Evolutionary conservation across 129 eudicot species (phyloP).

Genomic region (Arctium minus): DNA sequence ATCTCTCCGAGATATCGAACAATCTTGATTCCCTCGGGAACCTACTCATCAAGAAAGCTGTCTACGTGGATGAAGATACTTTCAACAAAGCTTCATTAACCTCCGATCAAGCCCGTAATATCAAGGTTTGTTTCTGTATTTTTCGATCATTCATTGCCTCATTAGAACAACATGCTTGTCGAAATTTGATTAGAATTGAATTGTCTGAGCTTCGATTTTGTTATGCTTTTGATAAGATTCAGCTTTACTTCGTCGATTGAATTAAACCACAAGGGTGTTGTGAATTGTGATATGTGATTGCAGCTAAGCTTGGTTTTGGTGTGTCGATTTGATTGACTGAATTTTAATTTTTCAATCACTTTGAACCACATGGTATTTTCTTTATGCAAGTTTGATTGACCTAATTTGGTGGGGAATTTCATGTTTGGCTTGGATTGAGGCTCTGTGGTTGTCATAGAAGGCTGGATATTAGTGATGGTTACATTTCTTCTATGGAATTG

Average conservation of each 20-base stretch:
- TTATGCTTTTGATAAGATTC: slow-evolving; percentile 2
- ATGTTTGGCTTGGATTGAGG: slow-evolving; percentile 1
- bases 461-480: not conserved
- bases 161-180: not conserved
- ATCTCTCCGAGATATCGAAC: slow-evolving; percentile 69
- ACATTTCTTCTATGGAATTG: not conserved
- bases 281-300: not conserved
- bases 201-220: not conserved
- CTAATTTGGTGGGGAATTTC: slow-evolving; percentile 9
- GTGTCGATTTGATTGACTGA: not conserved
- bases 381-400: slow-evolving; percentile 6
- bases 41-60: slow-evolving; percentile 72
- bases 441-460: not conserved
- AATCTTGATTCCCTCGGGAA: slow-evolving; percentile 76
- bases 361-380: not conserved
- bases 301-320: not conserved
- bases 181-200: not conserved
- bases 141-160: not conserved
- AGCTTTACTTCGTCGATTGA: not conserved
- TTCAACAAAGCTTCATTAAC: slow-evolving; percentile 73
- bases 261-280: not conserved
- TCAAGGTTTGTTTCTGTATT: slow-evolving; percentile 51
- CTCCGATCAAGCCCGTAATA: slow-evolving; percentile 86
- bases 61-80: slow-evolving; percentile 78
- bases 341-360: not conserved